A percentile compares a stretch with the other conserved stretches of the same genome.
Evolutionary conservation across 208 protist species (phyloP).

Genomic region (Trypanosoma conorhini): DNA sequence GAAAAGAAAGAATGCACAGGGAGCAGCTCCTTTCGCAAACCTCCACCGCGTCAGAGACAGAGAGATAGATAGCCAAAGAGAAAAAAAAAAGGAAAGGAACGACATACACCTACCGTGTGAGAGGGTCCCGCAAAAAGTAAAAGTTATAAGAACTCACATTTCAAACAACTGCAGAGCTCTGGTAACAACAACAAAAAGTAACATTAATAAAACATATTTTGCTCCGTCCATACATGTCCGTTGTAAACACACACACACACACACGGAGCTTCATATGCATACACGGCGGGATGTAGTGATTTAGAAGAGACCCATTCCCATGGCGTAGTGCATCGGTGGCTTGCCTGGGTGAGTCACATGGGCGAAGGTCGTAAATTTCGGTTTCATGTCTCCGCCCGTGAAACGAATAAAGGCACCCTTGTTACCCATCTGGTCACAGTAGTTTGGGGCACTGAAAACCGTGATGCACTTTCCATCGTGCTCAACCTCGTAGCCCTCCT

Average conservation of each 20-base stretch:
- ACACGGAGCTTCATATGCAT: constrained; percentile 2
- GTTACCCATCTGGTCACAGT: constrained; percentile 97
- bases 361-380: constrained; percentile 75
- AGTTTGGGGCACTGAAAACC: constrained; percentile 99
- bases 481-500: constrained; percentile 95
- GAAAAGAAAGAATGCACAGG: background rate
- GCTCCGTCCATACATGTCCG: background rate
- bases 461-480: constrained; percentile 93
- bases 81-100: constrained; percentile 4
- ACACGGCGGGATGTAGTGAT: background rate
- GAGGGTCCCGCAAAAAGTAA: background rate
- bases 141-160: background rate
- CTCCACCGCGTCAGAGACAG: background rate
- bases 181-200: background rate
- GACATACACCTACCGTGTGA: background rate
- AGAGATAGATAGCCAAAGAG: constrained; percentile 2
- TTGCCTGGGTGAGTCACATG: constrained; percentile 80
- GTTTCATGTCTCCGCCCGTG: constrained; percentile 74
- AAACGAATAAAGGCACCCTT: constrained; percentile 91
- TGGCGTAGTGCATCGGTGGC: constrained; percentile 82
- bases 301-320: constrained; percentile 57
- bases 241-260: background rate
- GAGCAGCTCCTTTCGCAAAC: background rate
- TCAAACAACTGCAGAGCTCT: background rate
- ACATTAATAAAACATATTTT: background rate